These are phyloP conservation scores for Leccinum huronense DNA, from an alignment of 1,284 basidiomycete species.

Conservation along the genomic window DNA sequence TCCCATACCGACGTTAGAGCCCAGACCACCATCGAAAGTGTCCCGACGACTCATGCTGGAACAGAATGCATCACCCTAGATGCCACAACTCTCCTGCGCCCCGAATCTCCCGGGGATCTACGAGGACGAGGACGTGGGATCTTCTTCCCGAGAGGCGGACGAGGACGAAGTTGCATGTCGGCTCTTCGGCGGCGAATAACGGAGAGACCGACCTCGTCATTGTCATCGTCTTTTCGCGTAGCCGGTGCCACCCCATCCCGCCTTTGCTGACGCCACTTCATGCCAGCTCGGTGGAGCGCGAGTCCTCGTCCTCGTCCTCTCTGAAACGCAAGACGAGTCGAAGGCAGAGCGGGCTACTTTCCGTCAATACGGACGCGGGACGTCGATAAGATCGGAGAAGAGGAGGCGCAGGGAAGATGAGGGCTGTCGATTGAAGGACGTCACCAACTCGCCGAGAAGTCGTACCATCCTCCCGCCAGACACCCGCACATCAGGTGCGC, in stretches of 20 bases:
- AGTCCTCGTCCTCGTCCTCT: slow-evolving; percentile 18
- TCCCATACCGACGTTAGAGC: slow-evolving; percentile 38
- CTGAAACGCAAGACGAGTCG: slow-evolving; percentile 54
- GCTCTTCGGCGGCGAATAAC: slow-evolving; percentile 41
- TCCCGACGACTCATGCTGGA: slow-evolving; percentile 39
- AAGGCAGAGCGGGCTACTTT: slow-evolving; percentile 66
- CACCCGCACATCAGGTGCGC: slow-evolving; percentile 37
- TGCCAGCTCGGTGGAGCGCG: slow-evolving; percentile 33
- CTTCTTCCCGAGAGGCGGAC: slow-evolving; percentile 38
- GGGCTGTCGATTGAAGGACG: slow-evolving; percentile 52
- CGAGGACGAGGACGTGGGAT: slow-evolving; percentile 61
- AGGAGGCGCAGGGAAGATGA: slow-evolving; percentile 43
- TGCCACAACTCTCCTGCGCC: slow-evolving; percentile 59
- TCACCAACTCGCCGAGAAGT: slow-evolving; percentile 55
- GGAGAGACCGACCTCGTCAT: slow-evolving; percentile 38
- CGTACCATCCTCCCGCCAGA: slow-evolving; percentile 40
- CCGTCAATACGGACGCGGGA: slow-evolving; percentile 31
- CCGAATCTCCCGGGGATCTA: slow-evolving; percentile 65
- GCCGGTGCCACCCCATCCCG: slow-evolving; percentile 18
- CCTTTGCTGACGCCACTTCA: slow-evolving; percentile 32
- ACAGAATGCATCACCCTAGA: slow-evolving; percentile 47
- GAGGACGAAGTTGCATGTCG: slow-evolving; percentile 41
- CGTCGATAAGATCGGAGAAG: slow-evolving; percentile 26
- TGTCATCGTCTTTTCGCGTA: slow-evolving; percentile 40
- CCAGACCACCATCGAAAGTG: slow-evolving; percentile 49